Base-by-base conservation (phyloP, 805 yeast species). In the Candida caryicola region DNA sequence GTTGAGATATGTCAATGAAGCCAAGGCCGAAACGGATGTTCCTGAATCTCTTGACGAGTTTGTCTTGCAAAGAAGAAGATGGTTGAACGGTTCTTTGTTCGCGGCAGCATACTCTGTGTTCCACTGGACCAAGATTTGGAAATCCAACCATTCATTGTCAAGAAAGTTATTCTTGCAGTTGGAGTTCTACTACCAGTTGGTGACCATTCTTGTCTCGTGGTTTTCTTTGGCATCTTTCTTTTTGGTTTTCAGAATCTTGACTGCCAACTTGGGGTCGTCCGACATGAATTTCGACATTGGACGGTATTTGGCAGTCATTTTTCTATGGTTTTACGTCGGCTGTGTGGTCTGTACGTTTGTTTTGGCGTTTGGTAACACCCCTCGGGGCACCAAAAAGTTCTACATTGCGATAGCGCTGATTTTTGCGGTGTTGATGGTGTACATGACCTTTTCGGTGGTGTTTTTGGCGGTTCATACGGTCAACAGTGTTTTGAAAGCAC, bases 41-140 rank as follows among this genome's bases (percentile, higher is more conserved):
- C 98, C 98, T 5, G 97, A 90, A 55, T 71, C 75, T n/a, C 74
- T 90, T 31, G 84, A 96, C n/a, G 98, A 93, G 57, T 88, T 93
- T 55, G 86, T 91, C 37, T 78, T 93, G 39, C 99, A 91, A 68
- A 82, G 99, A 69, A 83, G 99, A 69, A 81, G 99, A 71, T 91
- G 99, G 99, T 75, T 91, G 44, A 91, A 91, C 62, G 99, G 99
- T 59, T 95, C 99, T 2, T 77, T 93, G 57, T 93, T 93, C 67
- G 98, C 99, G 1, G 98, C 98, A 3, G 70, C 90, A 38, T 93
- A 85, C 59, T 81, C 97, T 2, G 86, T 86, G 47, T 55, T 85
- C 39, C 95, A 90, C 58, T 87, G 90, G 74, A 74, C 79, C 39
- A 85, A 85, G 51, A 85, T 93, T 40, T 91, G 96, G 95, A 69